A percentile compares a stretch with the other conserved stretches of the same genome.
Evolutionary conservation across 352 stramenopile genomes (phyloP).

Genomic region (Phytophthora pistaciae): DNA sequence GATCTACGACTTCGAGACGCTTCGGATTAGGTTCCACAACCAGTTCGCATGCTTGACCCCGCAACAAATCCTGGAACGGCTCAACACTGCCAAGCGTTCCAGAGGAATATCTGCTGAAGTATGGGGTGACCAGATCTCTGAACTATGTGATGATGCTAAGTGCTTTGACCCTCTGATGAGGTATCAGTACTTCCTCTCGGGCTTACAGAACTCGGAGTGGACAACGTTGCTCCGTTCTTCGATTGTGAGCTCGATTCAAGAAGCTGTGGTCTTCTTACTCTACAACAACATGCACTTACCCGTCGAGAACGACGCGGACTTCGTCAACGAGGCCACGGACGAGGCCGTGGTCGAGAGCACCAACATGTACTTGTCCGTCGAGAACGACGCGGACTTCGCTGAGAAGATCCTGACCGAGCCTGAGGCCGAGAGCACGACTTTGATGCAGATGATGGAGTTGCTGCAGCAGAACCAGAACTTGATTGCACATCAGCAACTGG

Average conservation of each 20-base stretch:
- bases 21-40: background rate
- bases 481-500: background rate
- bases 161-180: background rate
- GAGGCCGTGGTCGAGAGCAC: background rate
- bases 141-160: background rate
- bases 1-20: background rate
- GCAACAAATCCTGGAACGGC: background rate
- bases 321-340: background rate
- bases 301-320: background rate
- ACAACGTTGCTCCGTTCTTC: background rate
- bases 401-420: background rate
- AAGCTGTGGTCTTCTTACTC: background rate
- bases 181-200: slow-evolving; percentile 1
- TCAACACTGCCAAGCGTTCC: background rate
- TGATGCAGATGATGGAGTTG: background rate
- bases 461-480: slow-evolving; percentile 3
- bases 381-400: background rate
- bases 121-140: background rate
- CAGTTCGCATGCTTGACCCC: background rate
- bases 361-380: background rate
- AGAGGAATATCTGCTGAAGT: background rate
- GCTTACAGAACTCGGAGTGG: background rate
- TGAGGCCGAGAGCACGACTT: background rate
- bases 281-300: background rate
- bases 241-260: background rate